Base-by-base conservation (phyloP, 129 eudicot species). In the Helichrysum umbraculigerum region DNA sequence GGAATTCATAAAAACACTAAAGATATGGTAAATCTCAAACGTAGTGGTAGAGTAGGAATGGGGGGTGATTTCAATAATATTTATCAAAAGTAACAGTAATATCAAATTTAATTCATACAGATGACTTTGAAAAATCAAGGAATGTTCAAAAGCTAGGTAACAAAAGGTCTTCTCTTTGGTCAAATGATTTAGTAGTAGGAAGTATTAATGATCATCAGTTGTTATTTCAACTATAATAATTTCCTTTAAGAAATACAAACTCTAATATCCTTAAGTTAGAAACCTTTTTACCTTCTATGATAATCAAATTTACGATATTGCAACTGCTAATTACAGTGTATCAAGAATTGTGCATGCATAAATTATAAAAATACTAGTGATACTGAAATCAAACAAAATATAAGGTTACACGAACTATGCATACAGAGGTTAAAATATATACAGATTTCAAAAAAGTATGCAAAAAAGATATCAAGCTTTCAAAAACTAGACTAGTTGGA, bases 141-240 rank as follows among this genome's bases (percentile, higher is more conserved):
- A 52, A 22, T 32, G 64, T 51, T 32, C 76, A 72, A 72, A 30
- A 72, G 57, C 66, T 56, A 72, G 33, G 50, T 19, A 20, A 35
- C 39, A 35, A 7, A 52, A 30, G 64, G 50, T 35, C 41, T 29
- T 15, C 3, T 67, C 72, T 4, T 5, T 35, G 1, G 39, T 35
- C 39, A 35, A 35, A 35, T 35, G 39, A 35, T 39, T 67, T 39
- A n/a, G 11, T 50, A 28, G 50, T n/a, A n/a, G n/a, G n/a, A n/a
- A n/a, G n/a, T 32, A 56, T 35, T 4, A 35, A 35, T 35, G 7
- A 71, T 29, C 2, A 71, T 71, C 65, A 71, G 47, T 32, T 16
- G 10, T n/a, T 22, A 71, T 51, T 51, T 51, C 65, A 58, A 15
- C 50, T 71, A n/a, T n/a, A n/a, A 29, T 32, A 71, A 64, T 54